Base-by-base conservation (phyloP, 1,139 yeast species). In the Wickerhamiella pararugosa region DNA sequence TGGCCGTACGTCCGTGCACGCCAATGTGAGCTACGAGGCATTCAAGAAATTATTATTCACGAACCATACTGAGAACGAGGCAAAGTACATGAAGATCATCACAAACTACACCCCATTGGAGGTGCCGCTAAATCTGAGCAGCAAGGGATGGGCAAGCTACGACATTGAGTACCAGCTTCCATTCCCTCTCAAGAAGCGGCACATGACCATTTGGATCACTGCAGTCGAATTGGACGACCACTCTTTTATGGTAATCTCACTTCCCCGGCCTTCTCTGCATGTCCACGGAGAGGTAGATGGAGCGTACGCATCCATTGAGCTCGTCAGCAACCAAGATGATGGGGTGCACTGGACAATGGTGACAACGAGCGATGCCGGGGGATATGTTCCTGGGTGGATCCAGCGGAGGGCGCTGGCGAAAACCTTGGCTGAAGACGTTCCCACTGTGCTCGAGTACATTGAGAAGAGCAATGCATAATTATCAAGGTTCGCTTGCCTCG, bases 391-490 rank as follows among this genome's bases (percentile, higher is more conserved):
- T 1, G 61, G 69, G 36, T 77, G 78, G 74, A 44, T 79, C 25
- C 79, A 77, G 45, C 71, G 73, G 47, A 55, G 67, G 43, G 63
- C 73, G 37, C 68, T 79, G 43, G 70, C 75, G 2, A 65, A 67
- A 15, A 77, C 75, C 8, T 71, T 79, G 32, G 73, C 78, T 1
- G 70, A 71, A 43, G 92, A 79, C 53, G 84, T 79, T 1, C 83
- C 84, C 7, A 32, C 36, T 5, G 41, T 38, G n/a, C 27, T 38
- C 21, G 25, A 33, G 7, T 38, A 32, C 9, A 38, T 38, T 31
- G 9, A 32, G 6, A 32, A 15, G 5, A 28, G 6, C 7, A 28
- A 15, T 15, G 10, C 29, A 25, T 15, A 15, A 15, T 15, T 15
- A 15, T 15, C 21, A 15, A 4, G 21, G 21, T 15, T 15, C 21